Percentiles rank a stretch among this genome's conserved stretches.
These are phyloP conservation scores for Betula pendula DNA, from an alignment of 306 rosid genomes.

Conservation along the genomic window DNA sequence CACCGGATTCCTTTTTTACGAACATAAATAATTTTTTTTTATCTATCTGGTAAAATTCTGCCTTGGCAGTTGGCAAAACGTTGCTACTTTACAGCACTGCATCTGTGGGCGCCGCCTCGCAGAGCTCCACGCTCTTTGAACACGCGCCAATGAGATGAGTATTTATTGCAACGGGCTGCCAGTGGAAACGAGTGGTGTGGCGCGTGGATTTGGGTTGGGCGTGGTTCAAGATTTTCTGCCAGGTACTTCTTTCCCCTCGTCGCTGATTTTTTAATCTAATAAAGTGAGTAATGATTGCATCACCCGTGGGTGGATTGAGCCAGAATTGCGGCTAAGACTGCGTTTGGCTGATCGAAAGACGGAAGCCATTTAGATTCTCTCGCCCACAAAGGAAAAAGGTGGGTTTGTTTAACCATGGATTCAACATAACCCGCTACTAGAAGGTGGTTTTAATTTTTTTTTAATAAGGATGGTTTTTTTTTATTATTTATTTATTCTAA, in stretches of 20 bases:
- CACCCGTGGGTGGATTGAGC: slow-evolving; percentile 7
- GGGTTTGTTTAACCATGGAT: not conserved
- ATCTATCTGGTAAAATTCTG: slow-evolving; percentile 16
- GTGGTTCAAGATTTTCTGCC: not conserved
- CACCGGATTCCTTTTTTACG: slow-evolving; percentile 9
- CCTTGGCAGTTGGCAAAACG: slow-evolving; percentile 40
- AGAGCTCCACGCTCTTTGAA: not conserved
- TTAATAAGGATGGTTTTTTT: no score
- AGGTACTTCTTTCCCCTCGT: no score
- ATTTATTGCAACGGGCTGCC: not conserved
- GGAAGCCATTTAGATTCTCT: not conserved
- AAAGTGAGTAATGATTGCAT: slow-evolving; percentile 17
- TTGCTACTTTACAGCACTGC: slow-evolving; percentile 42
- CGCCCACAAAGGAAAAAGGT: not conserved
- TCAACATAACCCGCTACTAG: no score
- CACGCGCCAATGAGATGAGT: not conserved
- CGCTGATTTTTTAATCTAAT: not conserved
- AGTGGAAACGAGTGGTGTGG: not conserved
- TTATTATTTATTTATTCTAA: no score
- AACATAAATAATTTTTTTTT: not conserved
- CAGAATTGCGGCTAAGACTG: slow-evolving; percentile 26
- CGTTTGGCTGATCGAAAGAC: not conserved
- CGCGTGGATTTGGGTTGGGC: slow-evolving; percentile 9
- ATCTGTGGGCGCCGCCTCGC: slow-evolving; percentile 22
- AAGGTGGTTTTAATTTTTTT: no score